phyloP scores from a whole-genome alignment of 352 stramenopile genomes.

The Globisporangium megalacanthum region DNA sequence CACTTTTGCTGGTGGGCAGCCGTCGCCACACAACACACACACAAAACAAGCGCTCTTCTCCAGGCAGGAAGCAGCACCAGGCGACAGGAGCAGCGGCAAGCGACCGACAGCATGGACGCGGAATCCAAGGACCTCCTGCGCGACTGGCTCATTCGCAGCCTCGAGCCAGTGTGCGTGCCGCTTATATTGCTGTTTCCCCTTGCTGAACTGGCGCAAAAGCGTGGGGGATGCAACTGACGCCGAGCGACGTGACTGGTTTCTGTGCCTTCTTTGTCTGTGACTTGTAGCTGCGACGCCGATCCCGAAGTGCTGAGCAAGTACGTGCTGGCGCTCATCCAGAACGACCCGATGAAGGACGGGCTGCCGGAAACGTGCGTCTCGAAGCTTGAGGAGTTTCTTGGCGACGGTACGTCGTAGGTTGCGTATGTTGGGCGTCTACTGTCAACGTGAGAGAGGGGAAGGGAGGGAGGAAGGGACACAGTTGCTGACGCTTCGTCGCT shows the following conservation, averaged over 20 bases:
- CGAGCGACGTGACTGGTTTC: not conserved
- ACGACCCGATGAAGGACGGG: conserved; percentile 65
- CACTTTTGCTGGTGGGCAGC: too few species aligned
- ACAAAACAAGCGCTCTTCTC: not conserved
- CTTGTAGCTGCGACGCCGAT: conserved; percentile 72
- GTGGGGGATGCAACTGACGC: not conserved
- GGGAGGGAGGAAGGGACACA: too few species aligned
- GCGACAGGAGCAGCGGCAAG: not conserved
- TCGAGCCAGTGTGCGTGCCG: conserved; percentile 74
- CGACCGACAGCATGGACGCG: conserved; percentile 45
- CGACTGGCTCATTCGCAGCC: conserved; percentile 81
- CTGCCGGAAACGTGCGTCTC: conserved; percentile 63
- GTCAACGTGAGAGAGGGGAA: not conserved
- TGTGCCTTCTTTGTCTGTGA: not conserved
- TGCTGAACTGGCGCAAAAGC: not conserved
- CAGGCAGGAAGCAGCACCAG: conserved; percentile 2
- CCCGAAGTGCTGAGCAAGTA: conserved; percentile 86
- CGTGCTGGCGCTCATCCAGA: conserved; percentile 80
- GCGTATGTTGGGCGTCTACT: not conserved
- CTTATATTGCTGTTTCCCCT: not conserved
- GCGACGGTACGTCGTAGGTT: conserved; percentile 47
- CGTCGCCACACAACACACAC: not conserved
- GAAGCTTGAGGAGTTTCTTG: conserved; percentile 84
- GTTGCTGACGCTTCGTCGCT: not conserved
- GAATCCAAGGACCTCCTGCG: conserved; percentile 76